Percentiles rank a stretch among this genome's conserved stretches.
phyloP scores from a whole-genome alignment of 371 early-diverging fungal genomes.

The Syncephalastrum sp. region DNA sequence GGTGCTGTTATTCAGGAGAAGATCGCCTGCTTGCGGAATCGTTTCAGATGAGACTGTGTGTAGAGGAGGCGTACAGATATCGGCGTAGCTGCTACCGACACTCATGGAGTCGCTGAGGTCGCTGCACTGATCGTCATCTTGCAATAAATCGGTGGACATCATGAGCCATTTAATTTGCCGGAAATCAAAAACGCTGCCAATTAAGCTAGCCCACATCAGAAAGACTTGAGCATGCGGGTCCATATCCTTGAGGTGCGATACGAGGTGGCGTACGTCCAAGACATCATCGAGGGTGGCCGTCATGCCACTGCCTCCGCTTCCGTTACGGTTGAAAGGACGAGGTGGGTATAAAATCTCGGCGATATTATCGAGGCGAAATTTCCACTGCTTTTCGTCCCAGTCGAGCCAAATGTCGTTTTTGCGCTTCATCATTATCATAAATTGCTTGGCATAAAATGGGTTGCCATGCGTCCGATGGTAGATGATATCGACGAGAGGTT shows the following conservation, averaged over 20 bases:
- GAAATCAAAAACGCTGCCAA: conserved; percentile 38
- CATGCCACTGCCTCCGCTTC: conserved; percentile 2
- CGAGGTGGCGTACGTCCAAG: conserved; percentile 35
- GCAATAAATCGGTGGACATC: conserved; percentile 24
- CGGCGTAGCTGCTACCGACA: conserved; percentile 3
- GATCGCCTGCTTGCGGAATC: not conserved
- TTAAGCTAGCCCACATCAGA: conserved; percentile 45
- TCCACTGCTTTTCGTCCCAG: conserved; percentile 44
- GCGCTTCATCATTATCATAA: conserved; percentile 40
- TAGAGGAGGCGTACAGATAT: not conserved
- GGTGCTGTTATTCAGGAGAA: not conserved
- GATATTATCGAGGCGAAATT: conserved; percentile 36
- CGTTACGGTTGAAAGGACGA: not conserved
- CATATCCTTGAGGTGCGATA: conserved; percentile 35
- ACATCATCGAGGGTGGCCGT: conserved; percentile 12
- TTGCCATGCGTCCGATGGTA: conserved; percentile 42
- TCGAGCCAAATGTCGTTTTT: conserved; percentile 45
- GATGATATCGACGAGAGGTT: conserved; percentile 31
- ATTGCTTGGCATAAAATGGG: conserved; percentile 45
- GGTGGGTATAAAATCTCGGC: conserved; percentile 22
- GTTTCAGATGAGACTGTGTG: not conserved
- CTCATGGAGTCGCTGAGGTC: conserved; percentile 18
- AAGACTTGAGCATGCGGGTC: conserved; percentile 31
- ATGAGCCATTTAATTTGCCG: conserved; percentile 38
- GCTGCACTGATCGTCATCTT: conserved; percentile 14